Evolutionary conservation across 257 asterid species (phyloP).

Genomic region (Haberlea rhodopensis): DNA sequence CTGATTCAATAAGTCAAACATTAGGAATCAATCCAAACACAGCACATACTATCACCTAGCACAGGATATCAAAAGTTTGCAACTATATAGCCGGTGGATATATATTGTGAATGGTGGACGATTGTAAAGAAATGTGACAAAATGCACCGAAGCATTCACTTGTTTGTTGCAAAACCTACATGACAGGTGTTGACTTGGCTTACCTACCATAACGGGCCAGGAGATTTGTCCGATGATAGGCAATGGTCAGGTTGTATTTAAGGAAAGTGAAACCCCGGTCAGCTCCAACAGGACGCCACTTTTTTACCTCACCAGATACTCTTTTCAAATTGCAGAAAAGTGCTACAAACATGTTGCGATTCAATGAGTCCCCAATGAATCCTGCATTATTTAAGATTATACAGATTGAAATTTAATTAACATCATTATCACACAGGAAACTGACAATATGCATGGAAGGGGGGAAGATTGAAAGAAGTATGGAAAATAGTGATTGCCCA

Average conservation of each 20-base stretch:
- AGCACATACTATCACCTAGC: not conserved
- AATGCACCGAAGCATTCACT: slow-evolving; percentile 15
- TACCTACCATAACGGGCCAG: slow-evolving; percentile 97
- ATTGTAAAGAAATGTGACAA: not conserved
- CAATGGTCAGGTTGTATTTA: slow-evolving; percentile 80
- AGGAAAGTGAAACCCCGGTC: slow-evolving; percentile 93
- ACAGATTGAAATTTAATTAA: slow-evolving; percentile 24
- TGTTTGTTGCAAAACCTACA: not conserved
- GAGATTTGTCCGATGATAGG: slow-evolving; percentile 92
- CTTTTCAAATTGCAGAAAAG: slow-evolving; percentile 71
- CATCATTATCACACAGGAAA: not conserved
- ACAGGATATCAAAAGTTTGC: not conserved
- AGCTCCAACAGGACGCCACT: slow-evolving; percentile 97
- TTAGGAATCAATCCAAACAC: not conserved
- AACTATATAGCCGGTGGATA: not conserved
- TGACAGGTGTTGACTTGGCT: slow-evolving; percentile 31
- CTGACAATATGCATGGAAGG: not conserved
- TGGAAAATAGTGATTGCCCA: not conserved
- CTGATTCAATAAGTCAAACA: not conserved
- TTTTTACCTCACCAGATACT: slow-evolving; percentile 64
- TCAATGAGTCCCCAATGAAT: slow-evolving; percentile 95
- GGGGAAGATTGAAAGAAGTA: not conserved
- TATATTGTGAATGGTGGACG: not conserved
- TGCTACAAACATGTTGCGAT: slow-evolving; percentile 93
- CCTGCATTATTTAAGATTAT: slow-evolving; percentile 70